Evolutionary conservation across 2,329 filamentous ascomycete genomes (phyloP), one percentile per base, ranked within the genome.

Genomic region (Grosmannia penicillata): DNA sequence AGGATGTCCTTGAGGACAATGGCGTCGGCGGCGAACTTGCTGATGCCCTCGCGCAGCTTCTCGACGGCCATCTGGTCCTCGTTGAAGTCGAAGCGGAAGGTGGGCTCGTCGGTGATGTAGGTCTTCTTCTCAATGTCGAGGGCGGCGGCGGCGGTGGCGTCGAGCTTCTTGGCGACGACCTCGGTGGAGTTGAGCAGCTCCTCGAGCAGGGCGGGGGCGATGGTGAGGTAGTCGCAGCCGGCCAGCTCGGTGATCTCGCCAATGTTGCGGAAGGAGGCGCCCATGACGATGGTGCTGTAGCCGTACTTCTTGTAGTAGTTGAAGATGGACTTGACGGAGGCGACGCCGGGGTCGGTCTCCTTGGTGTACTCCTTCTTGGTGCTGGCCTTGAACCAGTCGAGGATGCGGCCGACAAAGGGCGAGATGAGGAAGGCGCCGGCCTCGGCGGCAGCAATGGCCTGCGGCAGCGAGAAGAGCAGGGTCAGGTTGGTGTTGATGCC

Each of bases 251-350:
- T 96, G 65, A 98, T 93, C 72, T 98, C 91, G 56, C 91, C 91
- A 47, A 69, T 69, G 72, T 82, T 96, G 61, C 91, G 79, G 85
- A 98, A 98, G 29, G 87, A 95, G 51, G 91, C 91, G 57, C 91
- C 91, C 91, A 98, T 98, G 66, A 98, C 91, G 54, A 96, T 95
- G 62, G 91, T 98, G 55, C 93, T 94, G 80, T 98, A 95, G 62
- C 82, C 85, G 63, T 70, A 84, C 75, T 96, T 96, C 84, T 98
- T 98, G 82, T 98, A 98, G 83, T 98, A 98, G 77, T 98, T 91
- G 78, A 81, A 98, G 70, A 98, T 98, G 63, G 55, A 59, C 73
- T 89, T 74, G 57, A 98, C 91, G 49, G 82, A 89, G 69, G 84
- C 75, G 63, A 98, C 91, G 71, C 91, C 91, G 41, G 91, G 91